Base-by-base conservation (phyloP, 2,329 filamentous ascomycete genomes). In the Colletotrichum agaves region DNA sequence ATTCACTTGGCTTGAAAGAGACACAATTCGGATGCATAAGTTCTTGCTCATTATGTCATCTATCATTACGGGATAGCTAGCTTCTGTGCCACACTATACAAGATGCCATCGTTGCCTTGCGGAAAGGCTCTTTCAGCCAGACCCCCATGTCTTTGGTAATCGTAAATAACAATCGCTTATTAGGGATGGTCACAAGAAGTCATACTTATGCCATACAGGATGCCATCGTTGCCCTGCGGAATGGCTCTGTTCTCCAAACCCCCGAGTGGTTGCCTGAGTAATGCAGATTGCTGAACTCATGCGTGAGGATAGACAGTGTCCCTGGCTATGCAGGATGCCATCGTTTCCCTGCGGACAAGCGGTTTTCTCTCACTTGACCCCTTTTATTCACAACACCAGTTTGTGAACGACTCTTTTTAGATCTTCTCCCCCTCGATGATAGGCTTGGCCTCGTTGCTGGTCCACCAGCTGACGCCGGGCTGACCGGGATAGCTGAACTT, bases 401-500 rank as follows among this genome's bases (percentile, higher is more conserved):
- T 23, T 59, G 19, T 17, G n/a, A 21, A 17, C 11, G 11, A 19
- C 47, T 31, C 11, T 12, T 8, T 37, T 21, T 79, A 87, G 57
- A 87, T 84, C 78, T 87, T 87, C 60, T 81, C 81, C 0, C 85
- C 86, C 65, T 93, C 89, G 39, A 94, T 78, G 72, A 96, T 94
- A 1, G 84, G 80, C 80, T 83, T 91, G n/a, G 93, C 93, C 79
- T 93, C 92, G 41, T 93, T 91, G 53, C 86, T 91, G 80, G 82
- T 90, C 94, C 94, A 97, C 93, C 93, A 97, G 75, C 93, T 92
- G 72, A 92, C 90, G 4, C 90, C 91, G 69, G 90, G 85, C 74
- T 90, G 87, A 7, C 93, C 93, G 1, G 93, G 94, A 78, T 89
- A 97, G 56, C 87, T 85, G 76, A 86, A 97, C 72, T 79, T 80